phyloP scores from a whole-genome alignment of 2,329 filamentous ascomycete genomes.

The Polytolypa hystricis region DNA sequence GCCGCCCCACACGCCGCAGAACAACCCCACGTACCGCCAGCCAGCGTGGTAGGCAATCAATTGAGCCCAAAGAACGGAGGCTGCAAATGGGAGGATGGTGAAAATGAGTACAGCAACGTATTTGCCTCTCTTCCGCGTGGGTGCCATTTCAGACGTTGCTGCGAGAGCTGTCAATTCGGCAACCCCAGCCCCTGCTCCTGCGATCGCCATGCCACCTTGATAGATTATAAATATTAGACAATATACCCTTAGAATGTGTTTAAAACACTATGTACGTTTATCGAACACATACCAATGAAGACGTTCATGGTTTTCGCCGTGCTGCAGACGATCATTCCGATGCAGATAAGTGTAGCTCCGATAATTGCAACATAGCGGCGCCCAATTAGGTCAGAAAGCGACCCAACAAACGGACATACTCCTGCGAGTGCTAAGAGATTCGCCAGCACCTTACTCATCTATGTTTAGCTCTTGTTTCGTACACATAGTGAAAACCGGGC shows the following conservation, averaged over 20 bases:
- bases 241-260: too few species aligned
- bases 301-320: slow-evolving; percentile 49
- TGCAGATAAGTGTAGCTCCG: slow-evolving; percentile 43
- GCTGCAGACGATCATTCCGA: slow-evolving; percentile 50
- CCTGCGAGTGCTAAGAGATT: slow-evolving; percentile 46
- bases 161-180: slow-evolving; percentile 59
- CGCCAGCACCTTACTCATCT: slow-evolving; percentile 29
- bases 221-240: too few species aligned
- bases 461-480: slow-evolving; percentile 1
- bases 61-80: slow-evolving; percentile 52
- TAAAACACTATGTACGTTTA: slow-evolving; percentile 18
- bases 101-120: slow-evolving; percentile 52
- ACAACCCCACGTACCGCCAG: slow-evolving; percentile 35
- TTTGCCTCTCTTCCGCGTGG: slow-evolving; percentile 51
- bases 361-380: slow-evolving; percentile 49
- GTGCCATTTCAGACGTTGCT: slow-evolving; percentile 56
- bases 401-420: slow-evolving; percentile 54
- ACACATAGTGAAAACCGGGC: neutral
- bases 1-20: slow-evolving; percentile 33
- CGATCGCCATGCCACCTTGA: slow-evolving; percentile 44
- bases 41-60: slow-evolving; percentile 37
- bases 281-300: slow-evolving; percentile 43
- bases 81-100: slow-evolving; percentile 52
- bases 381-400: slow-evolving; percentile 52
- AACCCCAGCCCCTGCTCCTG: slow-evolving; percentile 55